phyloP scores from a whole-genome alignment of 106 monocot genomes.

The Dendrobium chrysotoxum region DNA sequence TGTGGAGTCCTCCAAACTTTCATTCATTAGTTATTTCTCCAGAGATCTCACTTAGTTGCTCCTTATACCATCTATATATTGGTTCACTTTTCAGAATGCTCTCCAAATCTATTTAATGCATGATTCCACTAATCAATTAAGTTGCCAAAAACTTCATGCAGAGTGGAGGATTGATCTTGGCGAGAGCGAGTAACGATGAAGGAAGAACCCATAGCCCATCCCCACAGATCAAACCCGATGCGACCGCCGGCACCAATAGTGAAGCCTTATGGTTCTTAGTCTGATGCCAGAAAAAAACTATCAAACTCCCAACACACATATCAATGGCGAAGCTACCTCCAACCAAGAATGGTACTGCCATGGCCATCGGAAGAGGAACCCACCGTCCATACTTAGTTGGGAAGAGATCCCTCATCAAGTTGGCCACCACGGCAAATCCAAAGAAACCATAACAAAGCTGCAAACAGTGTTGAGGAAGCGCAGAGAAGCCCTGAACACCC shows the following conservation, averaged over 20 bases:
- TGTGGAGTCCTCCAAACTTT: too few relatives aligned
- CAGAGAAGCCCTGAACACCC: constrained; percentile 85
- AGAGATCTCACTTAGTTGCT: too few relatives aligned
- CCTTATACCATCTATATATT: too few relatives aligned
- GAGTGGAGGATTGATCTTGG: constrained; percentile 81
- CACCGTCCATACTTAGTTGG: constrained; percentile 53
- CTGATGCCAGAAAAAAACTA: constrained; percentile 65
- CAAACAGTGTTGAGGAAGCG: constrained; percentile 66
- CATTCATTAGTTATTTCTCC: too few relatives aligned
- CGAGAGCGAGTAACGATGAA: constrained; percentile 80
- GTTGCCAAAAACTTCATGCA: constrained; percentile 67
- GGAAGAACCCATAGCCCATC: constrained; percentile 96
- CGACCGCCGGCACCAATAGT: constrained; percentile 74
- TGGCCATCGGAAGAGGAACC: constrained; percentile 93
- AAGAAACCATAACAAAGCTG: constrained; percentile 94
- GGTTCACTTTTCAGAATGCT: too few relatives aligned
- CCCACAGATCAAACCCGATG: constrained; percentile 91
- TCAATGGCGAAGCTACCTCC: constrained; percentile 86
- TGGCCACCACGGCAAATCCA: constrained; percentile 59
- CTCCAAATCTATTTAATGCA: too few relatives aligned
- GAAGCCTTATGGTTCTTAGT: constrained; percentile 35
- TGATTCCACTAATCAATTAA: neutral
- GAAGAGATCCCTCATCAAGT: constrained; percentile 54
- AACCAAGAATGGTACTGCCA: constrained; percentile 89
- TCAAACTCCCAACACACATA: constrained; percentile 78